Evolutionary conservation across 2,329 filamentous ascomycete genomes (phyloP), one percentile per base, ranked within the genome.

Genomic region (Fonsecaea nubica): DNA sequence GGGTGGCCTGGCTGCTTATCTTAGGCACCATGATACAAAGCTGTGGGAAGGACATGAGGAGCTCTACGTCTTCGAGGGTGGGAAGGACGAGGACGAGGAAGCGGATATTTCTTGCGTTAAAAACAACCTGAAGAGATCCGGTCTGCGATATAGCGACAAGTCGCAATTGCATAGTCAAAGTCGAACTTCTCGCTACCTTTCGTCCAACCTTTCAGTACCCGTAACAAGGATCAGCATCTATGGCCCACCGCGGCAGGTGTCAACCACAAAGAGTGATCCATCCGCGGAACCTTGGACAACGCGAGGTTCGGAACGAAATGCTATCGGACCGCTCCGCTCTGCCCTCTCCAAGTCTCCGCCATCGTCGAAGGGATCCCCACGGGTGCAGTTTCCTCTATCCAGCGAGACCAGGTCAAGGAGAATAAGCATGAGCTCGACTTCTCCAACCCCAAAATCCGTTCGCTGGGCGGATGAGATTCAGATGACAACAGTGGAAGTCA

Each of bases 401-500:
- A 25, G 25, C 25, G 25, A 25, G 25, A 25, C 25, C 25, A 59
- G 62, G 3, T 33, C 50, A 18, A 61, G 50, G 18, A 58, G 59
- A 32, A 35, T 55, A 12, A 57, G 62, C 30, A 33, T 48, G 10
- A 33, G 18, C 13, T n/a, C 30, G 13, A 57, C 36, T n/a, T 45
- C 25, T 15, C 18, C 42, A 18, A 65, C 58, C 50, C 58, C 67
- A n/a, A 69, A 69, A 59, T 69, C 64, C 13, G 67, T 69, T 21
- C 64, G 62, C 35, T 69, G 67, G 67, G 67, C 67, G 8, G 67
- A 69, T 40, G 54, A 69, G 25, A 30, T 69, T 53, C 42, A 64
- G 25, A 40, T 67, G 8, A 56, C 64, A 15, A 65, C 36, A 4
- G n/a, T 63, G 13, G 63, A 69, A 30, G 40, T 61, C 32, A 58